phyloP scores from a whole-genome alignment of 495 filamentous ascomycete genomes.

The Stereocaulon alpinum region DNA sequence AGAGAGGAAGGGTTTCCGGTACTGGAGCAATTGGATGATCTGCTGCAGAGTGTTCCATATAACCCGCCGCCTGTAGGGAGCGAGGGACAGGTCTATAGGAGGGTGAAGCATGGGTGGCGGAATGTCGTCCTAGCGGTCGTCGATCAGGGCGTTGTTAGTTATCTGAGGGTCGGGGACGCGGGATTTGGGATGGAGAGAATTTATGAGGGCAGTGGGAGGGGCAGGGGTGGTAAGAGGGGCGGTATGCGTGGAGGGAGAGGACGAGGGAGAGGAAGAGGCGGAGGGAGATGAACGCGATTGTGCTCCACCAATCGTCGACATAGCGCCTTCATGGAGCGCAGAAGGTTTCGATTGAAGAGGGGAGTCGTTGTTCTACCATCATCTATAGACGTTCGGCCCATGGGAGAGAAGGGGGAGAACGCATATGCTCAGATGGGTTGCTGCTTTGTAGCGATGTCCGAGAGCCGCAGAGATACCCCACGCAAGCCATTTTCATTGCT shows the following conservation, averaged over 20 bases:
- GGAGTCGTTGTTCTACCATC: slow-evolving; percentile 51
- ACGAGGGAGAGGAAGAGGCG: slow-evolving; percentile 30
- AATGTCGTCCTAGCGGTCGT: slow-evolving; percentile 81
- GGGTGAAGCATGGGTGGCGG: slow-evolving; percentile 75
- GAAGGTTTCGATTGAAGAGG: slow-evolving; percentile 10
- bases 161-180: slow-evolving; percentile 66
- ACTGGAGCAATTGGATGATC: slow-evolving; percentile 52
- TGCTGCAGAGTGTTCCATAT: slow-evolving; percentile 60
- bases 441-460: not conserved
- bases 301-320: slow-evolving; percentile 25
- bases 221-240: slow-evolving; percentile 32
- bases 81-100: slow-evolving; percentile 46
- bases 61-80: slow-evolving; percentile 43
- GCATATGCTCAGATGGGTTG: slow-evolving; percentile 55
- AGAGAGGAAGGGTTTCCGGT: slow-evolving; percentile 61
- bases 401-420: slow-evolving; percentile 41
- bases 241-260: slow-evolving; percentile 35
- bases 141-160: slow-evolving; percentile 83
- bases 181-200: slow-evolving; percentile 69
- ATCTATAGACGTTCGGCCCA: slow-evolving; percentile 67
- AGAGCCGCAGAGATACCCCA: no score
- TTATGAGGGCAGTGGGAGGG: slow-evolving; percentile 38
- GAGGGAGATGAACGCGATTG: slow-evolving; percentile 28
- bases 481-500: no score
- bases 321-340: slow-evolving; percentile 19